phyloP scores from a whole-genome alignment of 1,284 basidiomycete genomes.

The Thecaphora thlaspeos region DNA sequence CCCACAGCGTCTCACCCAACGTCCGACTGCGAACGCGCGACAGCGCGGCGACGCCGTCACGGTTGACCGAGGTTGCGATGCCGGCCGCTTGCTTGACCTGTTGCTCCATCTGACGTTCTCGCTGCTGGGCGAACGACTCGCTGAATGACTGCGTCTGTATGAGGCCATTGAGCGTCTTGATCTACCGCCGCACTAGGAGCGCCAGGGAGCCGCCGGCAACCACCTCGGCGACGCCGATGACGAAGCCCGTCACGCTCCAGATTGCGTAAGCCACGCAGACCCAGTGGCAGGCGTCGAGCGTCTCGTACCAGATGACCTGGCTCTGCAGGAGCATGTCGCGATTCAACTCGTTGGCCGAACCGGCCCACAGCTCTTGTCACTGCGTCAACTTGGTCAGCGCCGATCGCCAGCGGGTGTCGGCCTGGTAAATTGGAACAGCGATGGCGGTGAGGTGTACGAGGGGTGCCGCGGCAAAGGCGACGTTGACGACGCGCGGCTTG shows the following conservation, averaged over 20 bases:
- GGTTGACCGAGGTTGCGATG: background rate
- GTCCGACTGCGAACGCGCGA: too few species aligned
- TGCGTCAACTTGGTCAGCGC: too few species aligned
- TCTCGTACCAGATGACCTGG: conserved; percentile 25
- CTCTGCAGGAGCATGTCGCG: conserved; percentile 20
- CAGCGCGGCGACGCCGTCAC: background rate
- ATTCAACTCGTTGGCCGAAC: background rate
- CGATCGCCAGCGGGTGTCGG: too few species aligned
- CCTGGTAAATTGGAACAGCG: background rate
- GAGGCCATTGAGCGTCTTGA: conserved; percentile 14
- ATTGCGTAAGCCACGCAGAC: conserved; percentile 14
- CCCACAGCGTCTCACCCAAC: too few species aligned
- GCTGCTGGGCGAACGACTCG: conserved; percentile 11
- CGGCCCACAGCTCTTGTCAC: too few species aligned
- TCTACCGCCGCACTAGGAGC: conserved; percentile 11
- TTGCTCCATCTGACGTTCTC: background rate
- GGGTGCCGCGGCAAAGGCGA: conserved; percentile 9
- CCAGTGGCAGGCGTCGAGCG: conserved; percentile 18
- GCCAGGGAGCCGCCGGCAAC: conserved; percentile 13
- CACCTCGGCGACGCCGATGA: conserved; percentile 9
- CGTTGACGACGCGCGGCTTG: conserved; percentile 18
- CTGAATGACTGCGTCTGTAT: conserved; percentile 14
- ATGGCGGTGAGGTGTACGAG: background rate
- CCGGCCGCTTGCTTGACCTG: background rate
- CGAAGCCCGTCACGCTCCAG: conserved; percentile 20